Conservation (phyloP, 1,139 yeast genomes). For the Pichia sp. region DNA sequence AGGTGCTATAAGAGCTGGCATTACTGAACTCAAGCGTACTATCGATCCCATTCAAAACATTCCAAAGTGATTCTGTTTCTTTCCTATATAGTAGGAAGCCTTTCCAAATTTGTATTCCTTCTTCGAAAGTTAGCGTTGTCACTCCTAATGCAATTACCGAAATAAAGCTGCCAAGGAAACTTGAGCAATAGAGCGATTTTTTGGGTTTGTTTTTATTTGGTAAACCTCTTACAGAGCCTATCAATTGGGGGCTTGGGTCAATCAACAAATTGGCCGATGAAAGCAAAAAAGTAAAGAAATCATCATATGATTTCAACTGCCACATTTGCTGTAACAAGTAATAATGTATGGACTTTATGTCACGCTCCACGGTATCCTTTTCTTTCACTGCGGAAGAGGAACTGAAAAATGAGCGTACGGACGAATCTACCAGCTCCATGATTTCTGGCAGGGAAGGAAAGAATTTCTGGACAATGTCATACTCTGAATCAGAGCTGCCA, state of each 20-base stretch:
- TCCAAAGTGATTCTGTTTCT: constrained; percentile 25
- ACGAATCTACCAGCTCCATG: constrained; percentile 21
- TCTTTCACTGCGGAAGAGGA: constrained; percentile 3
- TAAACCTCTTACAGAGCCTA: constrained; percentile 14
- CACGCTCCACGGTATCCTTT: constrained; percentile 19
- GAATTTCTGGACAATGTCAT: constrained; percentile 26
- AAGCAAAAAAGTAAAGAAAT: constrained; percentile 29
- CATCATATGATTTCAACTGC: constrained; percentile 29
- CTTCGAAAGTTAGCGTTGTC: constrained; percentile 56
- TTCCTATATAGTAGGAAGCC: constrained; percentile 51
- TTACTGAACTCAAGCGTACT: background rate
- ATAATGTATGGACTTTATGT: constrained; percentile 25
- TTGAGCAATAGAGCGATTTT: constrained; percentile 31
- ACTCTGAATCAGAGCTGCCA: background rate
- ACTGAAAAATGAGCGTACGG: constrained; percentile 16
- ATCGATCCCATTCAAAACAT: constrained; percentile 14
- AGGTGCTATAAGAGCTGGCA: background rate
- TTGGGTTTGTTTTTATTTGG: constrained; percentile 18
- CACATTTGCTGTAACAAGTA: constrained; percentile 23
- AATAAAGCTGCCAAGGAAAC: constrained; percentile 43
- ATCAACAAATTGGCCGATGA: constrained; percentile 26
- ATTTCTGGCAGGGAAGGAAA: constrained; percentile 28
- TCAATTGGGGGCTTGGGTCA: constrained; percentile 17
- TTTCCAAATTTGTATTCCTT: constrained; percentile 47
- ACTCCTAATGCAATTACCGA: constrained; percentile 43